Evolutionary conservation across 225 moss, liverwort and hornwort genomes (phyloP), one percentile per base, ranked within the genome.

Genomic region (Physcomitrium patens): DNA sequence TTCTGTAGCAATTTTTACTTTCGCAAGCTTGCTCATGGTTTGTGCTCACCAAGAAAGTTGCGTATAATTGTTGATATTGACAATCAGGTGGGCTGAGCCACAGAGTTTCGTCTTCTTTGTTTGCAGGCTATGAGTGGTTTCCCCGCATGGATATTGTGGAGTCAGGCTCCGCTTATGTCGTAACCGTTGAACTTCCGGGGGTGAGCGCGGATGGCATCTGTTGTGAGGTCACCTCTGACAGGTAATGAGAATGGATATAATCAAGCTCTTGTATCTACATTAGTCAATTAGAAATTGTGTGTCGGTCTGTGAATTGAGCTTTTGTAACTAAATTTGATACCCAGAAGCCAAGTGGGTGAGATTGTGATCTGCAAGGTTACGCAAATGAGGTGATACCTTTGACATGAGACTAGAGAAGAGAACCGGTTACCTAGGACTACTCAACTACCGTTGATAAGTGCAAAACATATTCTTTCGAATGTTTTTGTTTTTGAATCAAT

Each of bases 71-170:
- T 3, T 16, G 8, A 20, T 13, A 19, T 55, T 7, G 54, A 9
- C 19, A 3, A 55, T 16, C 8, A 20, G 54, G 19, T 55, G 66
- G 48, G 67, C 8, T 47, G 71, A 74, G 54, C 49, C 79, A 79
- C 68, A 83, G n/a, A 9, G 45, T 12, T 48, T 68, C 26, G 71
- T 45, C 58, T 75, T 52, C 73, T 50, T 68, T 48, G 72, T 68
- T 24, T 58, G 22, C 81, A 96, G 96, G 88, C 57, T 96, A 94
- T 87, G 92, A 96, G 81, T 96, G 96, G 96, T 94, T 94, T 88
- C 96, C 96, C 10, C 96, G 96, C 23, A 94, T 96, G 96, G 96
- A 96, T 88, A 87, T 96, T 59, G 85, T 92, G 83, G 96, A 96
- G 87, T 96, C 96, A 8, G 93, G 94, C 67, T 86, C 89, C 19